These are phyloP conservation scores for Teunomyces atbi DNA, from an alignment of 805 yeast species.

Conservation along the genomic window DNA sequence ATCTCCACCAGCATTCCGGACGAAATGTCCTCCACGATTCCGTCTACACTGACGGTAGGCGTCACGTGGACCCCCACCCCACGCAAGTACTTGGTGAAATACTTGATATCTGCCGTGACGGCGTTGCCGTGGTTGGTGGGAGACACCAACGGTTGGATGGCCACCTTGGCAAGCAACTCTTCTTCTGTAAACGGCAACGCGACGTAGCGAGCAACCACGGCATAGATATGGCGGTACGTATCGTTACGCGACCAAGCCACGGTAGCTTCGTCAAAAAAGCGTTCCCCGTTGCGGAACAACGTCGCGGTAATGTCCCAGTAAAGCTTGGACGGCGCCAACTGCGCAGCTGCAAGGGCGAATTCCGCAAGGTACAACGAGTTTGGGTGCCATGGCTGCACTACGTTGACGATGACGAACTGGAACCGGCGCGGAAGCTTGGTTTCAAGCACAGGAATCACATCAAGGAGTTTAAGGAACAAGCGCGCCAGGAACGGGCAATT, in stretches of 20 bases:
- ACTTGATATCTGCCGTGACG: slow-evolving; percentile 63
- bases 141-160: slow-evolving; percentile 26
- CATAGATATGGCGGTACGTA: slow-evolving; percentile 47
- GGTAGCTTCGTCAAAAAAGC: slow-evolving; percentile 62
- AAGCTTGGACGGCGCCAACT: slow-evolving; percentile 30
- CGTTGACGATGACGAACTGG: slow-evolving; percentile 65
- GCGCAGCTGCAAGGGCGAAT: slow-evolving; percentile 68
- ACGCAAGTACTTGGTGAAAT: slow-evolving; percentile 69
- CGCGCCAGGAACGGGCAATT: slow-evolving; percentile 75
- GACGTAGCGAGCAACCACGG: slow-evolving; percentile 33
- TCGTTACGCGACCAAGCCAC: slow-evolving; percentile 53
- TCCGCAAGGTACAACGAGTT: slow-evolving; percentile 68
- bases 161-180: slow-evolving; percentile 37
- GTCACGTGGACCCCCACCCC: slow-evolving; percentile 83
- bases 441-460: slow-evolving; percentile 53
- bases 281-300: slow-evolving; percentile 53
- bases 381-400: slow-evolving; percentile 91
- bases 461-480: slow-evolving; percentile 55
- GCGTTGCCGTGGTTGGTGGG: slow-evolving; percentile 55
- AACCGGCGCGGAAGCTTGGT: slow-evolving; percentile 47
- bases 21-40: slow-evolving; percentile 60
- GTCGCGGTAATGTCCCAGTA: slow-evolving; percentile 52
- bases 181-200: slow-evolving; percentile 29
- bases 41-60: slow-evolving; percentile 74
- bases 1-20: slow-evolving; percentile 56